Percentiles rank a stretch among this genome's conserved stretches.
phyloP scores from a whole-genome alignment of 495 filamentous ascomycete genomes.

The Neurospora pannonica region DNA sequence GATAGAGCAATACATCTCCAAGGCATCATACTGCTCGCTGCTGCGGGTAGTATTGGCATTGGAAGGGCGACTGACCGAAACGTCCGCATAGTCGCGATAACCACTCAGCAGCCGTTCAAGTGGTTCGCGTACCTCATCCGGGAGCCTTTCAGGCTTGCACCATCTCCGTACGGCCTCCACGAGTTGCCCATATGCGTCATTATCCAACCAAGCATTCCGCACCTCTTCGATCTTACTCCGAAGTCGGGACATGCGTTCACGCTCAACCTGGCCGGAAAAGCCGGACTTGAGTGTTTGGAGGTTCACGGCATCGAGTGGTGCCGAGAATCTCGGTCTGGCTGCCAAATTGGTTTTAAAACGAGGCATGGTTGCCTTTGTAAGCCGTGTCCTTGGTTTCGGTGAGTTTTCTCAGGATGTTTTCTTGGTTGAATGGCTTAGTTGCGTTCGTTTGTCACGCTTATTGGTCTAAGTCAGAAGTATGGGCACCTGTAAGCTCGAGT shows the following conservation, averaged over 20 bases:
- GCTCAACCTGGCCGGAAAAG: background rate
- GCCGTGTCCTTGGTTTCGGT: background rate
- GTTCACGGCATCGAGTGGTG: background rate
- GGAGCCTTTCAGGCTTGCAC: background rate
- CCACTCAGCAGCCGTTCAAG: background rate
- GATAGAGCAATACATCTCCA: background rate
- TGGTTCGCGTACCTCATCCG: background rate
- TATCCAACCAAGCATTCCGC: background rate
- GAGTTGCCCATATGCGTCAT: background rate
- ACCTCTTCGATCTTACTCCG: background rate
- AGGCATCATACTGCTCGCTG: background rate
- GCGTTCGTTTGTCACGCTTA: background rate
- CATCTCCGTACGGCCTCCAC: background rate
- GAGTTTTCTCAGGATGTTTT: background rate
- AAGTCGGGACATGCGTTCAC: background rate
- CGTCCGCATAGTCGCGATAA: background rate
- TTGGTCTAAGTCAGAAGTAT: background rate
- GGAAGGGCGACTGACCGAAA: background rate
- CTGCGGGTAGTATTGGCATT: background rate
- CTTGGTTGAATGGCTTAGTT: background rate
- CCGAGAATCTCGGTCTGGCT: background rate
- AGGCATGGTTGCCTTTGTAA: background rate
- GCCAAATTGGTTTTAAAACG: background rate
- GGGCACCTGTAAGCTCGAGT: background rate
- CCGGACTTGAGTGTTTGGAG: background rate